Percentiles rank a stretch among this genome's conserved stretches.
phyloP scores from a whole-genome alignment of 345 rosid species.

The Citrus sinensis region DNA sequence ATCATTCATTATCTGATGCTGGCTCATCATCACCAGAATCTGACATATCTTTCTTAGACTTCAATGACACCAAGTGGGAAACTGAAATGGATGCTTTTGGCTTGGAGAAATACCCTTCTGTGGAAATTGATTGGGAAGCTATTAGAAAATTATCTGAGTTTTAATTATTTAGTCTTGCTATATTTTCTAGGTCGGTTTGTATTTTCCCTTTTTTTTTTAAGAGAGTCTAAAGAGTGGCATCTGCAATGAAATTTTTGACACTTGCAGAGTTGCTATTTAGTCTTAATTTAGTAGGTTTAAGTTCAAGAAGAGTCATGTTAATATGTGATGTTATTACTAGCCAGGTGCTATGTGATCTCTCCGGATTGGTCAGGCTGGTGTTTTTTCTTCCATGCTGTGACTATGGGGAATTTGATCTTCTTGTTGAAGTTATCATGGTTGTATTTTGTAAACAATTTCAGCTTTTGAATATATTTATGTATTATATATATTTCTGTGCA shows the following conservation, averaged over 20 bases:
- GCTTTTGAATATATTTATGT: neutral
- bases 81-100: constrained; percentile 36
- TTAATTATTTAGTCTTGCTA: neutral
- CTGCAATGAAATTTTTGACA: constrained; percentile 56
- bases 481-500: too few relatives aligned
- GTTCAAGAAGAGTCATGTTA: constrained; percentile 5
- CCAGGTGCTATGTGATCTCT: neutral
- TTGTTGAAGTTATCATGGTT: neutral
- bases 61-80: constrained; percentile 42
- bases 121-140: constrained; percentile 91
- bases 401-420: neutral
- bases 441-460: constrained; percentile 4
- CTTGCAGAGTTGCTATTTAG: constrained; percentile 40
- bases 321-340: constrained; percentile 16
- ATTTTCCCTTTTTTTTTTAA: neutral
- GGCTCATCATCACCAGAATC: constrained; percentile 71
- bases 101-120: constrained; percentile 70
- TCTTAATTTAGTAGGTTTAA: constrained; percentile 10
- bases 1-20: constrained; percentile 32
- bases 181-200: too few relatives aligned
- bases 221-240: constrained; percentile 23
- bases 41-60: constrained; percentile 46
- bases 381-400: constrained; percentile 12
- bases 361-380: constrained; percentile 1
- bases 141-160: constrained; percentile 46